phyloP scores from a whole-genome alignment of 116 monocot species.

The Cymodocea nodosa region DNA sequence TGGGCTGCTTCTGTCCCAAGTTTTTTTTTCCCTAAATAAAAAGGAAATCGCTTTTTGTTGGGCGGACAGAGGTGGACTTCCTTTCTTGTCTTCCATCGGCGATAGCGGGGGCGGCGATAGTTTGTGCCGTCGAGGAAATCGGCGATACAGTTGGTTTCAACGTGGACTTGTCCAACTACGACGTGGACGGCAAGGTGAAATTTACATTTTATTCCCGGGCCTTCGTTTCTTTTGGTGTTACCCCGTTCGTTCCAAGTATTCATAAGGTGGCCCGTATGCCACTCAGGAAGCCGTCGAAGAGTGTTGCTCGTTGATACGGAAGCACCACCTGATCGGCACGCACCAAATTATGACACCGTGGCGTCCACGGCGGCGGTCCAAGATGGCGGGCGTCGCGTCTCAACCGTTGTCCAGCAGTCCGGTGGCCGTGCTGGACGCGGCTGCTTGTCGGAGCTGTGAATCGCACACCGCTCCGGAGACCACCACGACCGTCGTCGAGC shows the following conservation, averaged over 20 bases:
- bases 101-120: slow-evolving; percentile 29
- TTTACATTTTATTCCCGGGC: too few relatives aligned
- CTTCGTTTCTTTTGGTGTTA: background rate
- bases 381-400: too few relatives aligned
- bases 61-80: slow-evolving; percentile 33
- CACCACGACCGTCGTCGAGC: background rate
- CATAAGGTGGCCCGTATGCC: background rate
- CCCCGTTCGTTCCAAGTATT: background rate
- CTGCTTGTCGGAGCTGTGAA: slow-evolving; percentile 39
- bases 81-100: slow-evolving; percentile 25
- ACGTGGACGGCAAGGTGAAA: slow-evolving; percentile 22
- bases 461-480: background rate
- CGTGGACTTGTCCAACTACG: slow-evolving; percentile 3
- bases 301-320: slow-evolving; percentile 40
- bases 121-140: slow-evolving; percentile 19
- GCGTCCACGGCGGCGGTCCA: too few relatives aligned
- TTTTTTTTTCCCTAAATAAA: background rate
- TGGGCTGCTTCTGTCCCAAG: background rate
- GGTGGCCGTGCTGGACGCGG: slow-evolving; percentile 23
- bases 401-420: too few relatives aligned
- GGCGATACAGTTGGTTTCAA: background rate
- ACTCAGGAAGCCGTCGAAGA: slow-evolving; percentile 24
- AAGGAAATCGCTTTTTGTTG: background rate
- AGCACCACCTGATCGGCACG: slow-evolving; percentile 19
- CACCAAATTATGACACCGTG: too few relatives aligned